phyloP scores from a whole-genome alignment of 23 red algal genomes.

The Gracilaria gracilis region DNA sequence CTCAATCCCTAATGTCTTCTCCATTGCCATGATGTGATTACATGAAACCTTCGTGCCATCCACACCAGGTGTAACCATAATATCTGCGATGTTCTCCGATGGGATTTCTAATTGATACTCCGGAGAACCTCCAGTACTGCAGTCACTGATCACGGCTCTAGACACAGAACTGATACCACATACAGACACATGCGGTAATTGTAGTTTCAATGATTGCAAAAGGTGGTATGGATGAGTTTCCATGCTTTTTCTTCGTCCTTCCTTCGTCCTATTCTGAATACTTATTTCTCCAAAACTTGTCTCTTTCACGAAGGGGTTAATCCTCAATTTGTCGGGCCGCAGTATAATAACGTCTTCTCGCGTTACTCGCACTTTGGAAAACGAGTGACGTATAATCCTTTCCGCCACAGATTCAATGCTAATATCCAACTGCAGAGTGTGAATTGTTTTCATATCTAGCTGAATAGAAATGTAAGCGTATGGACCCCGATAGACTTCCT shows the following conservation, averaged over 20 bases:
- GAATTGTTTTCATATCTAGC: slow-evolving; percentile 76
- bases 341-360: slow-evolving; percentile 59
- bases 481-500: slow-evolving; percentile 81
- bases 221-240: slow-evolving; percentile 45
- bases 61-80: slow-evolving; percentile 90
- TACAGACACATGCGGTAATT: slow-evolving; percentile 76
- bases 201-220: slow-evolving; percentile 60
- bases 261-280: slow-evolving; percentile 28
- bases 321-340: slow-evolving; percentile 59
- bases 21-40: slow-evolving; percentile 97
- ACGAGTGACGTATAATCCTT: slow-evolving; percentile 49
- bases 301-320: slow-evolving; percentile 53
- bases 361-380: slow-evolving; percentile 74
- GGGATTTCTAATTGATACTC: slow-evolving; percentile 85
- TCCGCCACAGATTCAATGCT: slow-evolving; percentile 48
- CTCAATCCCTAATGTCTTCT: slow-evolving; percentile 94
- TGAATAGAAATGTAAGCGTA: slow-evolving; percentile 82
- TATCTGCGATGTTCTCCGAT: slow-evolving; percentile 71
- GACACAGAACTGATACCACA: slow-evolving; percentile 76
- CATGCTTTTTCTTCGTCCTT: slow-evolving; percentile 59
- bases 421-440: slow-evolving; percentile 83
- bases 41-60: slow-evolving; percentile 74
- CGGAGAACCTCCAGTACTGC: slow-evolving; percentile 40
- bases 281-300: slow-evolving; percentile 13
- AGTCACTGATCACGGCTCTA: slow-evolving; percentile 85